These are phyloP conservation scores for Hygrocybe punicea DNA, from an alignment of 768 basidiomycete species.

Conservation along the genomic window DNA sequence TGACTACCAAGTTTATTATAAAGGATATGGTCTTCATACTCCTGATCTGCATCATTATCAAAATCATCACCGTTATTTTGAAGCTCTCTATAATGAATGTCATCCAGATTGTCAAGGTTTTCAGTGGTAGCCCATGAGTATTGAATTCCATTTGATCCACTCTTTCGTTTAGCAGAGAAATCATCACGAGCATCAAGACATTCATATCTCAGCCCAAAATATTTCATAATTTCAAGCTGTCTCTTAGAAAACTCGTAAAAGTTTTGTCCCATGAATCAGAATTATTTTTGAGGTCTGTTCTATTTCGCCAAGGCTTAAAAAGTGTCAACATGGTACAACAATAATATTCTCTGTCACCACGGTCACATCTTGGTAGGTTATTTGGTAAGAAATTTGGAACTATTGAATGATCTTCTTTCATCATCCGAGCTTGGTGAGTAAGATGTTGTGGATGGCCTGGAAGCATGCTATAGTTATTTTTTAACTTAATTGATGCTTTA, in stretches of 20 bases:
- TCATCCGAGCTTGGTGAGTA: not conserved
- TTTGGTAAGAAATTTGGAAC: slow-evolving; percentile 32
- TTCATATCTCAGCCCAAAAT: slow-evolving; percentile 26
- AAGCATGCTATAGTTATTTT: slow-evolving; percentile 26
- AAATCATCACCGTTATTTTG: not conserved
- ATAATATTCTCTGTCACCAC: slow-evolving; percentile 30
- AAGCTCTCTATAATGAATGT: not conserved
- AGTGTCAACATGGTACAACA: slow-evolving; percentile 15
- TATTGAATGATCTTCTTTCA: not conserved
- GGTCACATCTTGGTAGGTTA: slow-evolving; percentile 27
- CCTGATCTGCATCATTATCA: not conserved
- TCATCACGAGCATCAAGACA: slow-evolving; percentile 28
- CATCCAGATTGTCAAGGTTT: not conserved
- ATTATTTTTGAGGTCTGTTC: not conserved
- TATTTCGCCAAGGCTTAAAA: not conserved
- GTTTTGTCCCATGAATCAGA: not conserved
- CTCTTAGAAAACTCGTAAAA: not conserved
- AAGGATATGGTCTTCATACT: not conserved
- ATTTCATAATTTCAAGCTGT: not conserved
- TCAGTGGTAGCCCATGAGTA: too few species aligned
- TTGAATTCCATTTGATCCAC: too few species aligned
- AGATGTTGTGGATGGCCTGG: slow-evolving; percentile 7
- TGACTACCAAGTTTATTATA: not conserved
- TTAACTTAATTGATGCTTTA: slow-evolving; percentile 8
- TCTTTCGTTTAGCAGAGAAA: not conserved